Evolutionary conservation across 352 stramenopile genomes (phyloP), one percentile per base, ranked within the genome.

Genomic region (Peronospora belbahrii): DNA sequence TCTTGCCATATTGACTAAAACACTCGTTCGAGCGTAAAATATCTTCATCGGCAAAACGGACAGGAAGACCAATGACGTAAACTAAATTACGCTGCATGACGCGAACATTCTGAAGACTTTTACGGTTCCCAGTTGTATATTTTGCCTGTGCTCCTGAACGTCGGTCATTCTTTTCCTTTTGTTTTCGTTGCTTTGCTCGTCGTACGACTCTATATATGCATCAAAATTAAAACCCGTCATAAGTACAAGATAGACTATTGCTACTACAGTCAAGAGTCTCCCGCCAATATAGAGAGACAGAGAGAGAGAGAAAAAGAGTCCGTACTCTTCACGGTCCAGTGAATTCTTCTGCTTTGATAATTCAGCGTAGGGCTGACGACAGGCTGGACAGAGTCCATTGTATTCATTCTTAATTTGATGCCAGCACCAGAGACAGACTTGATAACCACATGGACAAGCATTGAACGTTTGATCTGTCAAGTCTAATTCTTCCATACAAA

Each of bases 341-440:
- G 73, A 97, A 77, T 70, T 74, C 51, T 87, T 89, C 44, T 88
- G 75, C 58, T 92, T 92, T n/a, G 77, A 80, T 10, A 89, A 62
- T 56, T 98, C 92, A 18, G 92, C 78, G 61, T 99, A 99, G 10
- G 94, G 88, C 42, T 88, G 93, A n/a, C 97, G 86, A 63, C 97
- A 99, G 7, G 95, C 96, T 7, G 97, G 97, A 70, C 97, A 99
- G 6, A 98, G 74, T 4, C 83, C 91, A 34, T 97, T 98, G 79
- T 98, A 95, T 53, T 97, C 95, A 65, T 98, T 97, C 73, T 97
- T 97, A 64, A 99, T 98, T 52, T 97, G 89, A 50, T 99, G 94
- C 95, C 96, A 99, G 74, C 97, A 99, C 95, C 96, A 99, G 62
- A 99, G 97, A 83, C 97, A 99, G 9, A 98, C 91, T 82, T 98